Conservation (phyloP, 805 yeast species). For the Lipomyces starkeyi region DNA sequence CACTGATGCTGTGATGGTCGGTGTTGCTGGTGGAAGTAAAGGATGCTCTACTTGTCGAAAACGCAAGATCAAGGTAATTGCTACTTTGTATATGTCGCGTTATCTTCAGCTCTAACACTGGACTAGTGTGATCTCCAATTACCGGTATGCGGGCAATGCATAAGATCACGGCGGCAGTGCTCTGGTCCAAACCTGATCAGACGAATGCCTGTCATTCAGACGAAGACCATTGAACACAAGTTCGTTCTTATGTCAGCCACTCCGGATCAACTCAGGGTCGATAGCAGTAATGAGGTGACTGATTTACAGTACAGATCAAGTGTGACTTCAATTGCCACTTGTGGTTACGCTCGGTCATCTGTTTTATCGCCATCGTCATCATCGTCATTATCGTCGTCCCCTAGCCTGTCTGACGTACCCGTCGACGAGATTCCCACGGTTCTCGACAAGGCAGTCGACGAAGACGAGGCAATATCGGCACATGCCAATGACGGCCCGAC, state of each 20-base stretch:
- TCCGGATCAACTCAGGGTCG: background rate
- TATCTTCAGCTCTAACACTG: background rate
- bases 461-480: background rate
- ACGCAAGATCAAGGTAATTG: constrained; percentile 20
- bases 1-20: constrained; percentile 12
- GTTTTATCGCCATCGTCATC: background rate
- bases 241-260: constrained; percentile 12
- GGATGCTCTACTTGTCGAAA: constrained; percentile 16
- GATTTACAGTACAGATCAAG: background rate
- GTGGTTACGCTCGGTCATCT: background rate
- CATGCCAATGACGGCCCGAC: background rate
- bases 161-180: constrained; percentile 15
- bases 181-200: constrained; percentile 10
- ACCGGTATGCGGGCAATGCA: constrained; percentile 14
- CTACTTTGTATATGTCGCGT: background rate
- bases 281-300: background rate
- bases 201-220: background rate
- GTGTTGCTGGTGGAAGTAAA: constrained; percentile 20
- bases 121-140: constrained; percentile 13
- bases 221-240: constrained; percentile 8
- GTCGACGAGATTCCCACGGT: background rate
- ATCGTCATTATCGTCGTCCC: background rate
- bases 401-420: background rate
- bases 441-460: background rate
- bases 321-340: background rate